Base-by-base conservation (phyloP, 768 basidiomycete species). In the Ramaria sp. region DNA sequence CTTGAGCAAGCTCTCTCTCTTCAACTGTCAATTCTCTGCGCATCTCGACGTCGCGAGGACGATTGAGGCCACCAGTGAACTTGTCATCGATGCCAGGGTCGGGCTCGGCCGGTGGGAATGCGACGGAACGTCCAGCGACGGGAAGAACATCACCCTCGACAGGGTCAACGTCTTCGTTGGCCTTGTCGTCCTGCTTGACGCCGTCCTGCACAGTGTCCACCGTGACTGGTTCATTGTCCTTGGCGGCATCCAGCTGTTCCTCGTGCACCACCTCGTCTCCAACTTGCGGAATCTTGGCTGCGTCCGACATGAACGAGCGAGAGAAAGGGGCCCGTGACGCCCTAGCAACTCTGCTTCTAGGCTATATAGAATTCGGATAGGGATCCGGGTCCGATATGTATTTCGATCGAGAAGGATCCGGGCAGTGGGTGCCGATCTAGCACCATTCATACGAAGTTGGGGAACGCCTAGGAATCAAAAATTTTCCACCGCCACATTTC, bases 21-120 rank as follows among this genome's bases (percentile, higher is more conserved):
- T 83, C 82, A 60, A 78, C 73, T n/a, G 82, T 83, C 63, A 82
- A 64, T 53, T 81, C 75, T 51, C 77, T 73, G 56, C 75, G 77
- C 76, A 82, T 74, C 62, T 81, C 80, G 47, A 74, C 72, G 13
- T 80, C 80, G 57, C 74, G 74, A 34, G 76, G 77, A 44, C 78
- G 75, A 36, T 39, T 38, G 30, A 64, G 25, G 39, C 56, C 50
- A 48, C 60, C 61, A 32, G 55, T 58, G 50, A 61, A 56, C 63
- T 75, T 75, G 56, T 76, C 73, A 55, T 75, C 73, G 52, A 62
- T 59, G 24, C 58, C 66, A 37, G 65, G 18, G 44, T 44, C 56
- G 20, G 30, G 62, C 12, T 61, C 56, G 47, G 72, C 70, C 18
- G 70, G 66, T 24, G 76, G 76, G 62, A 81, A 80, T 28, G 71